Evolutionary conservation across 768 basidiomycete genomes (phyloP).

Genomic region (Panaeolus papilionaceus): DNA sequence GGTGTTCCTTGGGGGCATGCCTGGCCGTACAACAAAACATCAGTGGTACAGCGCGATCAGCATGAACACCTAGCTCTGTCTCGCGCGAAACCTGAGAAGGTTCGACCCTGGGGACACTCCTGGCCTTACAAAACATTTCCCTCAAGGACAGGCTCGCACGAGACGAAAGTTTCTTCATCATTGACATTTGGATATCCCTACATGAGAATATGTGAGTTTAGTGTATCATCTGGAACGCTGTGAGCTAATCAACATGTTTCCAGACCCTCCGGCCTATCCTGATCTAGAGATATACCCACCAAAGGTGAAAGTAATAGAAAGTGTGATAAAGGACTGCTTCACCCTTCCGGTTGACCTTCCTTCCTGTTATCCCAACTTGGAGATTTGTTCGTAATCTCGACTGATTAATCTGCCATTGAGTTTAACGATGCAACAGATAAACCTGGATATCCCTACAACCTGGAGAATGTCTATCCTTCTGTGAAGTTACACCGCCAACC

Average conservation of each 20-base stretch:
- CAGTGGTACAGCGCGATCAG: neutral
- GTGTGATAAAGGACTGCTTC: neutral
- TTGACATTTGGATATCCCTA: neutral
- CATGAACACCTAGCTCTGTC: too few relatives aligned
- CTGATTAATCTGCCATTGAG: too few relatives aligned
- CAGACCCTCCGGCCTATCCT: constrained; percentile 44
- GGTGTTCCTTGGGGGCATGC: constrained; percentile 25
- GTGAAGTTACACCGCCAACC: neutral
- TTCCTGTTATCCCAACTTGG: constrained; percentile 30
- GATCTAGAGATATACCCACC: constrained; percentile 48
- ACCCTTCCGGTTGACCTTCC: neutral
- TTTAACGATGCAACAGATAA: constrained; percentile 21
- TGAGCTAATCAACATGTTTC: neutral
- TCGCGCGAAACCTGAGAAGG: neutral
- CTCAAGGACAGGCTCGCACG: neutral
- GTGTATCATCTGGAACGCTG: neutral
- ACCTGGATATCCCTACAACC: constrained; percentile 30
- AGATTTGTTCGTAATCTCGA: constrained; percentile 28
- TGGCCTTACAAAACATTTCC: neutral
- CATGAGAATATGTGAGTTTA: neutral
- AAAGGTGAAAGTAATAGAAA: neutral
- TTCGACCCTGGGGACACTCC: neutral
- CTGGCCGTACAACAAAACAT: constrained; percentile 25
- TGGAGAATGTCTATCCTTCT: constrained; percentile 27
- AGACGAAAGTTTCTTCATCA: neutral